Conservation (phyloP, 2,329 filamentous ascomycete species). For the Botryosphaeria agaves region DNA sequence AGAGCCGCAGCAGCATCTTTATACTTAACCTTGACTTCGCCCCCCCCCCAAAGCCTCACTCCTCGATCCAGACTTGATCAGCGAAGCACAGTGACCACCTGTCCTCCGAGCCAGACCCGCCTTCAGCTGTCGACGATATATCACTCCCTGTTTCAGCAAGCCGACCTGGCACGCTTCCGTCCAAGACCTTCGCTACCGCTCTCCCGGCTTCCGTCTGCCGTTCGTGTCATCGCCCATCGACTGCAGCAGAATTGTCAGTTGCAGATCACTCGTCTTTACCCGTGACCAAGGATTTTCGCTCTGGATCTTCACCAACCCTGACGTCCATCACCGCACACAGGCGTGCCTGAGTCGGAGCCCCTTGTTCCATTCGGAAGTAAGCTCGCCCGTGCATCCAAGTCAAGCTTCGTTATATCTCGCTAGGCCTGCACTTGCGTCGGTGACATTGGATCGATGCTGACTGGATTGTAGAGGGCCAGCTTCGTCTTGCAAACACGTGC, state of each 20-base stretch:
- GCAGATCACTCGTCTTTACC: background rate
- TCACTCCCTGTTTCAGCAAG: background rate
- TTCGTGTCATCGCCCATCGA: background rate
- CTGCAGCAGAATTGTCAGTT: background rate
- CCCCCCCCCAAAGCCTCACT: conserved; percentile 9
- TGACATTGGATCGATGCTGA: conserved; percentile 1
- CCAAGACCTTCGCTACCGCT: background rate
- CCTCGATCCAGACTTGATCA: conserved; percentile 1
- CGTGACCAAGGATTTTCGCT: background rate
- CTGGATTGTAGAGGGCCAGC: conserved; percentile 1
- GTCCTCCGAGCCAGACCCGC: background rate
- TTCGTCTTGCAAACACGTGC: background rate
- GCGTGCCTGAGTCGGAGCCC: conserved; percentile 2
- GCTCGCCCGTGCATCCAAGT: conserved; percentile 1
- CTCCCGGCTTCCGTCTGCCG: background rate
- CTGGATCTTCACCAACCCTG: no score
- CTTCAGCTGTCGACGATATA: no score
- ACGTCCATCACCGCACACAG: background rate
- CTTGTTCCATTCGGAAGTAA: conserved; percentile 5
- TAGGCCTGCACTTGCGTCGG: conserved; percentile 2
- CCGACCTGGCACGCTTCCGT: background rate
- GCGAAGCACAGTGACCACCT: background rate
- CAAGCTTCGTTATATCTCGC: no score
- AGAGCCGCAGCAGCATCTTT: conserved; percentile 9
- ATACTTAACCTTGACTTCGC: conserved; percentile 12